Evolutionary conservation across 2,329 filamentous ascomycete species (phyloP).

Genomic region (Rhynchosporium agropyri): DNA sequence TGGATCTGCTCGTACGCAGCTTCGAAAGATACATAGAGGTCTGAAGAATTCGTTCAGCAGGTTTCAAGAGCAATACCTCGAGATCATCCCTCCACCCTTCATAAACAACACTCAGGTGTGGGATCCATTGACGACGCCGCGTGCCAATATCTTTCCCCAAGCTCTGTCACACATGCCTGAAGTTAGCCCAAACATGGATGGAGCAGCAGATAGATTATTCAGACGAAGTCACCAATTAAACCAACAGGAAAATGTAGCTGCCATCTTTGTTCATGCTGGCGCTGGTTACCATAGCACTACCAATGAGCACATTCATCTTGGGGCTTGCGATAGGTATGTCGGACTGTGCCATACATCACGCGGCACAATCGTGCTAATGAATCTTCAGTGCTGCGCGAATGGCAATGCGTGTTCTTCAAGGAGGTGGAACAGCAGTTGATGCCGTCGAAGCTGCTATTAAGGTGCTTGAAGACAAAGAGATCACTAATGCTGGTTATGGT

Average conservation of each 20-base stretch:
- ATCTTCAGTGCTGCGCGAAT: slow-evolving; percentile 72
- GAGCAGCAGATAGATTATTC: slow-evolving; percentile 35
- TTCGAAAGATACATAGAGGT: slow-evolving; percentile 31
- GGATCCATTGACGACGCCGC: slow-evolving; percentile 11
- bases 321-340: slow-evolving; percentile 84
- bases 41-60: slow-evolving; percentile 30
- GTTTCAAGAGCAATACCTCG: slow-evolving; percentile 19
- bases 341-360: not conserved
- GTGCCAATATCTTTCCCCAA: not conserved
- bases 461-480: slow-evolving; percentile 87
- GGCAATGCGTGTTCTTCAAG: slow-evolving; percentile 79
- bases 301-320: slow-evolving; percentile 83
- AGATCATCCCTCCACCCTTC: slow-evolving; percentile 26
- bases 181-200: slow-evolving; percentile 35
- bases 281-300: slow-evolving; percentile 89
- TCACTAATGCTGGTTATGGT: slow-evolving; percentile 95
- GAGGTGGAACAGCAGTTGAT: slow-evolving; percentile 79
- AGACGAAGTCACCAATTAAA: slow-evolving; percentile 26
- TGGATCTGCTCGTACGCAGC: slow-evolving; percentile 25
- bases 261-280: slow-evolving; percentile 94
- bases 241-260: slow-evolving; percentile 51
- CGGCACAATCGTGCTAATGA: slow-evolving; percentile 17
- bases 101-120: slow-evolving; percentile 21
- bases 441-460: slow-evolving; percentile 89
- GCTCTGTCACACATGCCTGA: not conserved